Percentiles rank a stretch among this genome's conserved stretches.
These are phyloP conservation scores for Trichoderma atroviride DNA, from an alignment of 2,329 filamentous ascomycete species.

Conservation along the genomic window DNA sequence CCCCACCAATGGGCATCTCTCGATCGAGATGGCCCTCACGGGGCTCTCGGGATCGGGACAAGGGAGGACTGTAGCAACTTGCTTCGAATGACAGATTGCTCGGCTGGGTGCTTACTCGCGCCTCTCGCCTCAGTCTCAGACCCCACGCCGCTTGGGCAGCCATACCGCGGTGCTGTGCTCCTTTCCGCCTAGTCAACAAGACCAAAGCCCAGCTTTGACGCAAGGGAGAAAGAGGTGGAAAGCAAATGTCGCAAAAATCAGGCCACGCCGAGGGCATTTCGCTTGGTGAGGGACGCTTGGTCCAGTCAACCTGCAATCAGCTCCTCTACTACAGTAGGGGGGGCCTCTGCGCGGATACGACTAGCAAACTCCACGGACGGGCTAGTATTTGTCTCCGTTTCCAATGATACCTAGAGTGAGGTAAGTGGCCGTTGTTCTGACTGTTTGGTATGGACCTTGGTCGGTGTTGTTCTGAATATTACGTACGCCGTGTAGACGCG, in stretches of 20 bases:
- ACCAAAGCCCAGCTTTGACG: neutral
- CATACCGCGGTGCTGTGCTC: neutral
- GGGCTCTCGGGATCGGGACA: neutral
- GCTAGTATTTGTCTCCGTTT: neutral
- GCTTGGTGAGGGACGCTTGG: neutral
- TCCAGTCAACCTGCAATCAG: neutral
- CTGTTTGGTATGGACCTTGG: neutral
- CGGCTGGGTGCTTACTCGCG: neutral
- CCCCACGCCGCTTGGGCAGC: neutral
- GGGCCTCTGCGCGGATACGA: neutral
- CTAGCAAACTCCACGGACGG: neutral
- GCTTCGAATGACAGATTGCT: neutral
- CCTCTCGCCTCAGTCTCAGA: neutral
- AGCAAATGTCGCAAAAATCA: neutral
- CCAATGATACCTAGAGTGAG: neutral
- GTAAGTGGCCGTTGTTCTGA: neutral
- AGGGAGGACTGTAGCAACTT: neutral
- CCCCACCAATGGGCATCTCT: constrained; percentile 3
- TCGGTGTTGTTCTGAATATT: neutral
- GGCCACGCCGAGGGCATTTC: neutral
- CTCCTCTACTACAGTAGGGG: neutral
- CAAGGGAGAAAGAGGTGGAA: neutral
- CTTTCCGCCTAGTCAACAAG: neutral
- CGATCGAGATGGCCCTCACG: neutral
- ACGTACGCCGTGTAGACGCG: neutral